Base-by-base conservation (phyloP, 2,329 filamentous ascomycete genomes). In the Neonectria punicea region DNA sequence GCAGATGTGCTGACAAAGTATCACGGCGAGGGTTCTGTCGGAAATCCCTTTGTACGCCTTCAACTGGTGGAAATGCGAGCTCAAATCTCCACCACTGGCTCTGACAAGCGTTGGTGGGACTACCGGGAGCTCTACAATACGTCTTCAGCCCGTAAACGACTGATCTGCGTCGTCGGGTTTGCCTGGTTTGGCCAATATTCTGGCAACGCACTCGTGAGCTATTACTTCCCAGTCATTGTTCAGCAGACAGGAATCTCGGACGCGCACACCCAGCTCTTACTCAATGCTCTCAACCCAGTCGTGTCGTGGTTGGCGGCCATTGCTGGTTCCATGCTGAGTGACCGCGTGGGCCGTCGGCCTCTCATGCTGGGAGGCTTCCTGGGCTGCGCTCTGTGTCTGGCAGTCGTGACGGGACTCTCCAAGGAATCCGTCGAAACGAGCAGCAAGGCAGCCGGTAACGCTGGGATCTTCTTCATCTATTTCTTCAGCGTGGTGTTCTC, bases 391-490 rank as follows among this genome's bases (percentile, higher is more conserved):
- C 66, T 84, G 10, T 86, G 85, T 79, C 76, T 85, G 28, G 82
- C 80, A 53, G 81, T 87, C 74, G 84, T 84, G 8, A 78, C 83
- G 5, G 81, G 80, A 8, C 80, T 81, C 7, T 70, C 73, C 30
- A 44, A 44, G 41, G 77, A 76, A 6, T 70, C 73, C 30, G 78
- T 76, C 7, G 72, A 73, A 34, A 68, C 69, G 10, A 75, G 75
- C 30, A 60, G 72, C 28, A 69, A 75, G 54, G 65, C 68, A 1
- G 63, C 75, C 22, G 84, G 82, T 0, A 80, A 81, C 7, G 75
- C 87, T 9, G 84, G 82, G n/a, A 83, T 86, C 67, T 83, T 87
- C 58, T 87, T 86, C 75, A 76, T 87, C 39, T 87, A 55, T 18
- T 4, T 59, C 2, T 65, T 60, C 14, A 44, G 62, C 36, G 41